Evolutionary conservation across 2,329 filamentous ascomycete species (phyloP), one percentile per base, ranked within the genome.

Genomic region (Penicillium nordicum): DNA sequence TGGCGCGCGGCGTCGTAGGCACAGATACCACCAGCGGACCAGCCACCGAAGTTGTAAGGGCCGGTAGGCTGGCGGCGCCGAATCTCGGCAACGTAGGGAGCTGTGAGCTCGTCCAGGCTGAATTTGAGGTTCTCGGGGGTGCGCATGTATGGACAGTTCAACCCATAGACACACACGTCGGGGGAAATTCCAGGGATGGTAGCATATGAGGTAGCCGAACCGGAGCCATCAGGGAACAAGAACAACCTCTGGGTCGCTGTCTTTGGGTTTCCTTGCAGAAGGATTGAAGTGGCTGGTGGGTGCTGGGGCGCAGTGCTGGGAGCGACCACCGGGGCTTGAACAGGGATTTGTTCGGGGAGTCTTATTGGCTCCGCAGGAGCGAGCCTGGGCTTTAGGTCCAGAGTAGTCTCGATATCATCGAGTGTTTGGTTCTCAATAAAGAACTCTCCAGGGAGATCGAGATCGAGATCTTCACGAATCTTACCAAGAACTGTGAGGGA

Each of bases 1-100:
- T 87, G 82, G 52, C 81, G 81, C 62, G 84, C 81, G 10, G 85
- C 84, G 63, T 88, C 85, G 65, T 84, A 90, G 41, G 88, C 87
- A 57, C 87, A 85, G 46, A 90, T 86, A 36, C 88, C 88, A 27
- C 88, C 89, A 1, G 87, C 88, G n/a, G 84, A 89, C 88, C 88
- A 92, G 25, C 89, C 89, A 16, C 84, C 82, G 1, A 91, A 73
- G 49, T 81, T 80, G 72, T 89, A 90, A 0, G 87, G 85, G 0
- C 78, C 77, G 12, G 72, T 70, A 5, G 79, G 75, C 59, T 82
- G 77, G 25, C 78, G 72, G n/a, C 75, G 75, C 4, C 73, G 75
- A 34, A 82, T 74, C 55, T 80, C 78, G 6, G 61, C 65, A n/a
- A 79, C 55, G 53, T 76, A 81, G 2, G 67, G 67, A 5, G 58